phyloP scores from a whole-genome alignment of 768 basidiomycete species.

The Hortiboletus campestris region DNA sequence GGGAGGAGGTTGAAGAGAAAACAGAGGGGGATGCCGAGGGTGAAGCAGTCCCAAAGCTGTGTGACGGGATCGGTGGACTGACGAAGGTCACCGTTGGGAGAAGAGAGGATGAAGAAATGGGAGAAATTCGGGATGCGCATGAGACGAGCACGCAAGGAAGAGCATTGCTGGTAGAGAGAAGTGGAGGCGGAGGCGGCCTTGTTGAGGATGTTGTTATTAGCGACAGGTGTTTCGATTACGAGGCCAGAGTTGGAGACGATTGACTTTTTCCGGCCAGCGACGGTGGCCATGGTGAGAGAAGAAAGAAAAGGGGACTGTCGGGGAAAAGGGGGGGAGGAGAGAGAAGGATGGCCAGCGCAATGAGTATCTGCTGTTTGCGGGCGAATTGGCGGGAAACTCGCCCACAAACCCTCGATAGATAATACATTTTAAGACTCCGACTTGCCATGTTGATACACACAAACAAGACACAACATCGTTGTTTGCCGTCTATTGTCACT shows the following conservation, averaged over 20 bases:
- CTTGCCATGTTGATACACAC: conserved; percentile 24
- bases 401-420: conserved; percentile 21
- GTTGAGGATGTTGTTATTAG: conserved; percentile 86
- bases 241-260: conserved; percentile 63
- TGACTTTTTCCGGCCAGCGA: conserved; percentile 78
- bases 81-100: conserved; percentile 54
- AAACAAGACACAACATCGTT: conserved; percentile 26
- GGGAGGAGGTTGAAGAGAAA: conserved; percentile 94
- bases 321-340: background rate
- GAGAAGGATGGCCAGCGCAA: background rate
- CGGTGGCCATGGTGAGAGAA: conserved; percentile 44
- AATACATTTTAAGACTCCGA: conserved; percentile 34
- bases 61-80: conserved; percentile 90
- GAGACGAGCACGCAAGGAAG: conserved; percentile 70
- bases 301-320: background rate
- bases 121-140: conserved; percentile 75
- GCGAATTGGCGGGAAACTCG: conserved; percentile 11
- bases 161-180: conserved; percentile 92
- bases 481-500: background rate
- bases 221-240: conserved; percentile 70
- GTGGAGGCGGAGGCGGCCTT: conserved; percentile 84
- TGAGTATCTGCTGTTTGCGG: conserved; percentile 9
- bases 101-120: conserved; percentile 63
- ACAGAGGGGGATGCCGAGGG: conserved; percentile 90
- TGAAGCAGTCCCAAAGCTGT: conserved; percentile 92